Percentiles rank a stretch among this genome's conserved stretches.
These are phyloP conservation scores for Leccinum rimulosum DNA, from an alignment of 768 basidiomycete species.

Conservation along the genomic window DNA sequence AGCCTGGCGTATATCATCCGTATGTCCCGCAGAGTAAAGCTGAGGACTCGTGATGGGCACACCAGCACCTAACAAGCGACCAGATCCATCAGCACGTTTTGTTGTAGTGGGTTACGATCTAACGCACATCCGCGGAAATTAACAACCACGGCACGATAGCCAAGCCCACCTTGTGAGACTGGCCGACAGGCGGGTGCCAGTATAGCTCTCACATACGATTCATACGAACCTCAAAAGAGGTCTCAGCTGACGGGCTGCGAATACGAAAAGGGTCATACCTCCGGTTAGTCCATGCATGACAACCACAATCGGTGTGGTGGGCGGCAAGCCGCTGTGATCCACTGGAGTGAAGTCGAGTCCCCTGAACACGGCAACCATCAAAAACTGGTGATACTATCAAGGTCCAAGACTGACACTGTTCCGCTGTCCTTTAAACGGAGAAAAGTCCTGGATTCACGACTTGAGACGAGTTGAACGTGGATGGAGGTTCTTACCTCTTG, in stretches of 20 bases:
- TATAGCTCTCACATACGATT: slow-evolving; percentile 84
- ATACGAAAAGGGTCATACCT: slow-evolving; percentile 18
- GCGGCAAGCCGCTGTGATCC: slow-evolving; percentile 19
- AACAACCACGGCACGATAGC: slow-evolving; percentile 86
- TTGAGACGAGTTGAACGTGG: slow-evolving; percentile 7
- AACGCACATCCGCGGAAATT: slow-evolving; percentile 89
- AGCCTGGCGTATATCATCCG: slow-evolving; percentile 84
- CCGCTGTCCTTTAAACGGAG: slow-evolving; percentile 32
- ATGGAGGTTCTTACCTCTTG: slow-evolving; percentile 24
- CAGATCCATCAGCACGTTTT: slow-evolving; percentile 15
- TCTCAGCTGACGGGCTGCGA: slow-evolving; percentile 2
- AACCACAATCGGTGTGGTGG: slow-evolving; percentile 31
- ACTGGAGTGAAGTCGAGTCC: slow-evolving; percentile 34
- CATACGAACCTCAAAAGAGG: slow-evolving; percentile 67
- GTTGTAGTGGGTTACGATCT: slow-evolving; percentile 3
- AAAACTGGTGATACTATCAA: neutral
- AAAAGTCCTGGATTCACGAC: slow-evolving; percentile 19
- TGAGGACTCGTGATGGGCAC: slow-evolving; percentile 79
- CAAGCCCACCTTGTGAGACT: slow-evolving; percentile 77
- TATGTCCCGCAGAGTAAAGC: slow-evolving; percentile 85
- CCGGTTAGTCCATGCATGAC: slow-evolving; percentile 34
- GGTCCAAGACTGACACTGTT: slow-evolving; percentile 28
- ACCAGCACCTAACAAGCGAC: slow-evolving; percentile 62
- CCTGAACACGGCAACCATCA: slow-evolving; percentile 13
- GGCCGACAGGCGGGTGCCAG: slow-evolving; percentile 70